Base-by-base conservation (phyloP, 2,329 filamentous ascomycete species). In the Apiospora saccharicola region DNA sequence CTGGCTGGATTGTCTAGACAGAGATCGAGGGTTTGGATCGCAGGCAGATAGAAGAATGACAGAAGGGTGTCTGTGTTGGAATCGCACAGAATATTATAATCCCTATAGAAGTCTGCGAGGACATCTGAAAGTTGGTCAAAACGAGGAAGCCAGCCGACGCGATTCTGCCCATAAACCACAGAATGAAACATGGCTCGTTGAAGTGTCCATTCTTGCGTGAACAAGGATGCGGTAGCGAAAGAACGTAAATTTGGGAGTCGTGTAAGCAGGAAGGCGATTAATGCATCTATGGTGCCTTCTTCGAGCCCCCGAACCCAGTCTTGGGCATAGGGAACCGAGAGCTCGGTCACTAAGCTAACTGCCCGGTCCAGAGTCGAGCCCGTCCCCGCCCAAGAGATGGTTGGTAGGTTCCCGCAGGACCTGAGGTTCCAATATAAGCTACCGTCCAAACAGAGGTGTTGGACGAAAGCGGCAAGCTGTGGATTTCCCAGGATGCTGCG, bases 11-110 rank as follows among this genome's bases (percentile, higher is more conserved):
- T 46, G 30, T 68, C 67, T n/a, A 68, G 41, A 1, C 34, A 6
- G 14, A 68, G 67, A 68, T 68, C 12, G 67, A 68, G 67, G 67
- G 67, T 47, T 30, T 68, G 34, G 41, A 68, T 68, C n/a, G 34
- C 19, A 68, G 67, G 67, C 13, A 68, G 41, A 26, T 68, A 68
- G 41, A 68, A 68, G 34, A 68, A 68, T 19, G 67, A 19, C 19
- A 46, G 41, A 13, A 68, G 30, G 5, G 14, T n/a, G n/a, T 43
- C 22, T 26, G 67, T 68, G 41, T 68, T 68, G 22, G 67, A 0
- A 16, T 46, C n/a, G 34, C n/a, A 43, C n/a, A 1, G 3, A 16
- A 24, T 3, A 8, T 26, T 0, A n/a, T 47, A 24, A n/a, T 4
- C 3, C 14, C 19, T 14, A 24, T 46, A 68, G 41, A 68, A 68